A percentile compares a stretch with the other conserved stretches of the same genome.
These are phyloP conservation scores for Diaporthe velutina DNA, from an alignment of 2,329 filamentous ascomycete genomes.

Conservation along the genomic window DNA sequence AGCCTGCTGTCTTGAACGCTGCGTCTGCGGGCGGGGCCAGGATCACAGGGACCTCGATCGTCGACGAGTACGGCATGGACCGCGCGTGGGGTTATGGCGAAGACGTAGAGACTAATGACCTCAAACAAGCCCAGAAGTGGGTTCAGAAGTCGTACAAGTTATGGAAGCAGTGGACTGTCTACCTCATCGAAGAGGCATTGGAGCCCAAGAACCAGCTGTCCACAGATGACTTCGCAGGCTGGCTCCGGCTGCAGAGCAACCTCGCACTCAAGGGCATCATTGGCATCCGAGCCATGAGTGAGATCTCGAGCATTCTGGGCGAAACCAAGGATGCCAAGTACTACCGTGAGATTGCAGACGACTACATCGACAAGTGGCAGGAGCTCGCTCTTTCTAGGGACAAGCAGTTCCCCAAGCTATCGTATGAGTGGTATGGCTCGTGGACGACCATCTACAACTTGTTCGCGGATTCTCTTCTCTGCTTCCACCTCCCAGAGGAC, in stretches of 20 bases:
- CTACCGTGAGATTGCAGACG: constrained; percentile 73
- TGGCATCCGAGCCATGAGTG: constrained; percentile 82
- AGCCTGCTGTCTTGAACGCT: constrained; percentile 61
- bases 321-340: constrained; percentile 69
- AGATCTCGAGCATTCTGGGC: constrained; percentile 72
- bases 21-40: constrained; percentile 40
- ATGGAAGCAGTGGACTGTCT: constrained; percentile 83
- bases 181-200: constrained; percentile 77
- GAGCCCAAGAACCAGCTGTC: constrained; percentile 79
- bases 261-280: constrained; percentile 83
- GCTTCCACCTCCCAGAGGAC: constrained; percentile 72
- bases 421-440: constrained; percentile 85
- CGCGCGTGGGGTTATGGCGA: constrained; percentile 65
- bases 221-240: constrained; percentile 84
- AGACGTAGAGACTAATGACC: constrained; percentile 54
- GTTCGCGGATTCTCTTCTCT: constrained; percentile 81
- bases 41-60: constrained; percentile 34
- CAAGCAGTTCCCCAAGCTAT: constrained; percentile 79
- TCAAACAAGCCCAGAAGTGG: constrained; percentile 56
- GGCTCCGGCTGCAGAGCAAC: constrained; percentile 81
- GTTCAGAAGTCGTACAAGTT: constrained; percentile 70
- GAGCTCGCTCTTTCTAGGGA: constrained; percentile 78
- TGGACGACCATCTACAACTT: constrained; percentile 88
- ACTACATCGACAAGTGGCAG: constrained; percentile 80
- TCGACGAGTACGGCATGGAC: constrained; percentile 46